Conservation (phyloP, 345 rosid genomes). For the Tarenaya hassleriana region DNA sequence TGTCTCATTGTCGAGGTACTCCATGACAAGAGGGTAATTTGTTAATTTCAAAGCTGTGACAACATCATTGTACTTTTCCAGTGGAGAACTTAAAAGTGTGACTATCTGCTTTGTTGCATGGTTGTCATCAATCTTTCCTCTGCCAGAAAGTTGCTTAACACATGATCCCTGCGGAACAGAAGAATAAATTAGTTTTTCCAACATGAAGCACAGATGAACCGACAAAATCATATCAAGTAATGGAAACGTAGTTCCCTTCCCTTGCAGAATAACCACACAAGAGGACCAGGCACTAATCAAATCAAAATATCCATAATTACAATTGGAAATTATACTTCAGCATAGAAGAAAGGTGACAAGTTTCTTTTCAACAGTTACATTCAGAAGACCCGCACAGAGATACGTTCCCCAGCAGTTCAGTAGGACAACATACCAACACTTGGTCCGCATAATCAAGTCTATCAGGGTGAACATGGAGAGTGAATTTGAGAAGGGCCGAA, state of each 20-base stretch:
- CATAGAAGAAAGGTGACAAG: too few relatives aligned
- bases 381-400: neutral
- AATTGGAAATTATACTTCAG: too few relatives aligned
- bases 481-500: conserved; percentile 95
- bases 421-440: conserved; percentile 59
- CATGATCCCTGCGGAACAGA: conserved; percentile 68
- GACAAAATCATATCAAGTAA: neutral
- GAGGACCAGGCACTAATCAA: too few relatives aligned
- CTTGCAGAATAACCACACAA: too few relatives aligned
- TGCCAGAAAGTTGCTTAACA: conserved; percentile 64
- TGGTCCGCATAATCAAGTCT: conserved; percentile 98
- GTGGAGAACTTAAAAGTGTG: conserved; percentile 83
- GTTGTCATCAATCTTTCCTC: conserved; percentile 73
- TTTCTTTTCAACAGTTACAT: too few relatives aligned
- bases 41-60: conserved; percentile 82
- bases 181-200: neutral
- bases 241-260: neutral
- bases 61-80: conserved; percentile 87
- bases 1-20: conserved; percentile 81
- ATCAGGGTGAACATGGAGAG: conserved; percentile 98
- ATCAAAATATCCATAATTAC: too few relatives aligned
- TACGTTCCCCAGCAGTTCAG: neutral
- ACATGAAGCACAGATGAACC: neutral
- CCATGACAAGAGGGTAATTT: conserved; percentile 77
- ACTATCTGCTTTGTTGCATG: conserved; percentile 85